These are phyloP conservation scores for Botryotinia convoluta DNA, from an alignment of 2,329 filamentous ascomycete species.

Conservation along the genomic window DNA sequence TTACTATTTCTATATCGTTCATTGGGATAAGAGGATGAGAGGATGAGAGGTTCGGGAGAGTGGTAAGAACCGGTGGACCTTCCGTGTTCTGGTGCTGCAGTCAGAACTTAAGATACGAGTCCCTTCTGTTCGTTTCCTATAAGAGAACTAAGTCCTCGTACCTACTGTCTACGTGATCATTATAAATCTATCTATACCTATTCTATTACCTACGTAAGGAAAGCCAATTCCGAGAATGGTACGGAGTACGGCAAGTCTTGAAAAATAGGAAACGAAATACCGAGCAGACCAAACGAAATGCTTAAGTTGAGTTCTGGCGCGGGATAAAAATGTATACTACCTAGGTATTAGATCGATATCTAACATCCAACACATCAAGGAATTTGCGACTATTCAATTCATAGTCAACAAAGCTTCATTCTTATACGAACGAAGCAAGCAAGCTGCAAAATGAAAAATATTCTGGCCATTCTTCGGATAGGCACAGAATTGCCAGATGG, in stretches of 20 bases:
- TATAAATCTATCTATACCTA: no score
- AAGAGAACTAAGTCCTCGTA: neutral
- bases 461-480: neutral
- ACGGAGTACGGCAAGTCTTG: neutral
- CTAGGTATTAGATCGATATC: neutral
- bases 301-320: neutral
- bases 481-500: constrained; percentile 11
- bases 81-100: neutral
- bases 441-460: no score
- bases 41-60: neutral
- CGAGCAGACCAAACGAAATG: neutral
- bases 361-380: no score
- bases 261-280: neutral
- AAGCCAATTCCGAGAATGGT: no score
- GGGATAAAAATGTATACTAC: neutral
- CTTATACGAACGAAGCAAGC: neutral
- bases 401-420: neutral
- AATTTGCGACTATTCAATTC: neutral
- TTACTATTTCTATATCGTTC: neutral
- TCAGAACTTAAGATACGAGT: constrained; percentile 1
- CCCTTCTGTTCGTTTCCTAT: neutral
- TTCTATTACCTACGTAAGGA: no score
- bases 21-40: neutral
- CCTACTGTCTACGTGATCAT: no score
- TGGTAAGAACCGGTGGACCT: neutral